Base-by-base conservation (phyloP, 2,329 filamentous ascomycete species). In the Emergomyces africanus region DNA sequence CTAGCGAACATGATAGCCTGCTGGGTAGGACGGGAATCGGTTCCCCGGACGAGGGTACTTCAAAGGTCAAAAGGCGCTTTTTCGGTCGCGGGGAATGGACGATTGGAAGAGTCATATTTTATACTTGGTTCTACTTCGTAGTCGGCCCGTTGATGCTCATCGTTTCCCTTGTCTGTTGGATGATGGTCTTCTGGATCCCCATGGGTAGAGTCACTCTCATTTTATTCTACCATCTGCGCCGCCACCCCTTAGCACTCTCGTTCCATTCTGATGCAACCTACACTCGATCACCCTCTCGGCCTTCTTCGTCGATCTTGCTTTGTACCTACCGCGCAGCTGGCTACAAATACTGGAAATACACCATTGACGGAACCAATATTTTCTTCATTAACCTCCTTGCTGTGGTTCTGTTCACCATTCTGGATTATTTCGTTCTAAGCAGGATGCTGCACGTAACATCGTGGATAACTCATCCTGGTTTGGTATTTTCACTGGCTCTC, bases 291-390 rank as follows among this genome's bases (percentile, higher is more conserved):
- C 82, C 83, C 8, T 85, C 86, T 53, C 84, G 84, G 18, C 84
- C 87, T 23, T 87, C 90, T 51, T 87, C 88, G 18, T 92, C 91
- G 12, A 92, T 99, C 62, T 79, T 99, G 20, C 81, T 99, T 39
- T 99, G 94, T 80, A 99, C 94, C 5, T 99, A 99, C 75, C 88
- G 95, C 60, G 94, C 94, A 49, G 92, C 95, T 14, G 94, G 94
- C 14, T 80, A 85, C 65, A 92, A 92, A 72, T 99, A 99, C 78
- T 99, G 95, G 92, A 99, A 99, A 75, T 99, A 99, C 75, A 99
- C 94, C 3, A 81, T 99, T 60, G 94, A 99, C 70, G 95, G 94
- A 59, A 99, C 94, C 62, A 99, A 99, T 75, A 95, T 99, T 70
- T 97, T 99, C 76, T 83, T 99, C 65, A 96, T 99, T 78, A 99